Evolutionary conservation across 306 rosid species (phyloP), one percentile per base, ranked within the genome.

Genomic region (Geum urbanum): DNA sequence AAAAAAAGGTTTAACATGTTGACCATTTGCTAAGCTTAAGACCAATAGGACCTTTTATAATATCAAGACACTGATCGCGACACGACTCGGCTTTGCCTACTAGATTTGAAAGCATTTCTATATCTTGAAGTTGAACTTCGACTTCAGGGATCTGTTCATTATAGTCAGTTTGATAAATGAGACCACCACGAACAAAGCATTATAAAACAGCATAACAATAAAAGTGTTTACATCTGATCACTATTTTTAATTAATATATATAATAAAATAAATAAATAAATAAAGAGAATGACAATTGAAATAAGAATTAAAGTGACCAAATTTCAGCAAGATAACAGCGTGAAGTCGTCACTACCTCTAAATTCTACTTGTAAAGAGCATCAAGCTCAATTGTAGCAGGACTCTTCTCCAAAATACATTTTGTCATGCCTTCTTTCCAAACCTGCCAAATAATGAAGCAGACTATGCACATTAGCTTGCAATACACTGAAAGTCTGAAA

Each of bases 51-150:
- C 88, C 85, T 70, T 83, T 74, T 78, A 88, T 74, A 53, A 89
- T 77, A 70, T 86, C 86, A 71, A 74, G 67, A 79, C 91, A 88
- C 60, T 69, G 85, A 63, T 75, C 68, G 74, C 89, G 76, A 72
- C 91, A 85, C 54, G 75, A 80, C 76, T 94, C 95, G 67, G 84
- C 89, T 80, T 83, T 79, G 69, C 79, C 68, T 80, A 85, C 73
- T 53, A 94, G 79, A 84, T 85, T 84, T 46, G 76, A 82, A 62
- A 94, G 82, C 71, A 77, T 64, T 53, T 84, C 89, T 72, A 78
- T 83, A 81, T 86, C 97, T 5, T 89, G 89, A 75, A 85, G 85
- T 74, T 83, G 81, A 74, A 90, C 85, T 73, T 78, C 82, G 63
- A 90, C 87, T 70, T 87, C 91, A 76, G 47, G 79, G 74, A 83